phyloP scores from a whole-genome alignment of 2,329 filamentous ascomycete genomes.

The Podosphaera fusca region DNA sequence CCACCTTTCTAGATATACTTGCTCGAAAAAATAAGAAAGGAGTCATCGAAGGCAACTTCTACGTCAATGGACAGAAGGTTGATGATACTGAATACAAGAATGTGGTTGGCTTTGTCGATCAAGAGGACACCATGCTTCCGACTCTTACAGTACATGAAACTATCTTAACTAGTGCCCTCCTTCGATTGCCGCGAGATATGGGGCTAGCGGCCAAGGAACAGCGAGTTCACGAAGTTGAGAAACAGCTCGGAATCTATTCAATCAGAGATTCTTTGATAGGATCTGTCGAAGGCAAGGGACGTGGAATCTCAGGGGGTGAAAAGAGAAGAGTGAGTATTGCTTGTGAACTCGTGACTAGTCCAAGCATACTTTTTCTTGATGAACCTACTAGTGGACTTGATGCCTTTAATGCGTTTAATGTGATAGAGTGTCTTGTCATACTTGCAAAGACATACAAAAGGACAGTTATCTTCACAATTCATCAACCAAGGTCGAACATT shows the following conservation, averaged over 20 bases:
- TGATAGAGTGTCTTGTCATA: slow-evolving; percentile 85
- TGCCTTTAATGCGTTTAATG: slow-evolving; percentile 94
- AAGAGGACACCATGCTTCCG: slow-evolving; percentile 90
- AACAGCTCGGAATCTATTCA: slow-evolving; percentile 79
- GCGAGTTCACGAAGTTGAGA: slow-evolving; percentile 77
- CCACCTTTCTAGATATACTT: slow-evolving; percentile 85
- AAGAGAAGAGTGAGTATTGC: slow-evolving; percentile 92
- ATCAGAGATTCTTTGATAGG: slow-evolving; percentile 92
- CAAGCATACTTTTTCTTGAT: slow-evolving; percentile 89
- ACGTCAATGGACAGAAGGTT: slow-evolving; percentile 82
- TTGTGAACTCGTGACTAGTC: slow-evolving; percentile 90
- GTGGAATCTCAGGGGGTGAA: slow-evolving; percentile 91
- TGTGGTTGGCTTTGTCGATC: slow-evolving; percentile 90
- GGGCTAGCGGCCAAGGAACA: slow-evolving; percentile 70
- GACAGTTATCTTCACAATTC: slow-evolving; percentile 94
- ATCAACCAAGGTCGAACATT: slow-evolving; percentile 94
- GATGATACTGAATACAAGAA: slow-evolving; percentile 66
- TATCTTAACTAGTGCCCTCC: slow-evolving; percentile 76
- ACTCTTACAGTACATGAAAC: slow-evolving; percentile 96
- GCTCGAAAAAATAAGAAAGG: slow-evolving; percentile 95
- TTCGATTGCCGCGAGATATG: slow-evolving; percentile 87
- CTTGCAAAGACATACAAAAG: slow-evolving; percentile 90
- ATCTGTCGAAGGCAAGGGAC: slow-evolving; percentile 66
- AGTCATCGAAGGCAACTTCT: slow-evolving; percentile 54
- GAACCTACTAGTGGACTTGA: slow-evolving; percentile 93